Evolutionary conservation across 345 rosid genomes (phyloP), one percentile per base, ranked within the genome.

Genomic region (Capsella bursapastoris): DNA sequence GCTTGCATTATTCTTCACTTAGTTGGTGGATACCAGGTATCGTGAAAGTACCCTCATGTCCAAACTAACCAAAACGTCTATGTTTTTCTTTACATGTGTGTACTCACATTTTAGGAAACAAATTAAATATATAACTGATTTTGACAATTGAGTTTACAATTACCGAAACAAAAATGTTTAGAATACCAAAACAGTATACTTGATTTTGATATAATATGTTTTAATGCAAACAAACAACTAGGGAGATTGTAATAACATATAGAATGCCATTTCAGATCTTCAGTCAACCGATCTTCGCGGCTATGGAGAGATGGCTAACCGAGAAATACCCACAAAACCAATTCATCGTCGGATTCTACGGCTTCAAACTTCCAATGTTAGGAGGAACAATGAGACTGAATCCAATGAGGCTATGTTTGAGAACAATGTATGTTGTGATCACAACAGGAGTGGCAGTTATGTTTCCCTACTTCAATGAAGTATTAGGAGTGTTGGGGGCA

Each of bases 381-480:
- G 63, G 78, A 75, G 45, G 16, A 38, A 35, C 34, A 5, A 82
- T 76, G 51, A 76, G 16, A 55, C 0, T 69, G 37, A 76, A 38
- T 69, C 79, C 59, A 52, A 68, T 76, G 79, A 76, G 70, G 41
- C n/a, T 76, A 27, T 76, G 70, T 76, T 4, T 76, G 9, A 72
- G 97, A 75, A 85, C 86, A 0, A 13, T 32, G 10, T 89, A 86
- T 4, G 98, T 89, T 3, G 70, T 77, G 2, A 77, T 85, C 0
- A 85, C 88, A 28, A 89, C 89, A 0, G 74, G 43, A 3, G 69
- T 88, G 6, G 83, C 89, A 4, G 64, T 88, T 58, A 3, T 84
- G 45, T 93, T 93, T 79, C 96, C 97, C 3, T 91, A 86, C 81
- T 93, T 93, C 86, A 91, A 93, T 82, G 87, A 89, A 72, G 88